Base-by-base conservation (phyloP, 2,329 filamentous ascomycete genomes). In the Chrysoporthe puriensis region DNA sequence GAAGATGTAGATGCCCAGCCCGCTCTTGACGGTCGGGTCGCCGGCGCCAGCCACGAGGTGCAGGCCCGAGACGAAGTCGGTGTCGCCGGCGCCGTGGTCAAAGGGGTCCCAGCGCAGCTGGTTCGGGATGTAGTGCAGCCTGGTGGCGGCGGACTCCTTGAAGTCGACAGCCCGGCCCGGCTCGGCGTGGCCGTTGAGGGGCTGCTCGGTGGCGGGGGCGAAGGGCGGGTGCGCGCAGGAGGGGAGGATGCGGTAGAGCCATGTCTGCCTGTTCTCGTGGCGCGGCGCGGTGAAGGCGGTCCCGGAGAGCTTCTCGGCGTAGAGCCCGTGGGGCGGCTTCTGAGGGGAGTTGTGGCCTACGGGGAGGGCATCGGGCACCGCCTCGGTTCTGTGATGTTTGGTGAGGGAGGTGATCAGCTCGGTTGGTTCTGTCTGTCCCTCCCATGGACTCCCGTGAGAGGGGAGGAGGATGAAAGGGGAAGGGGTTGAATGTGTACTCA, bases 91-190 rank as follows among this genome's bases (percentile, higher is more conserved):
- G 70, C 92, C 88, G 61, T 92, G 80, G 73, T 93, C 89, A 75
- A 93, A 93, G 2, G 83, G 90, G 72, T 91, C 89, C 92, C 92
- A 96, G 72, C 91, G 87, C 42, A 95, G 83, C 78, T 95, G 91
- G 75, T 94, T 94, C 4, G 92, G 92, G 62, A 94, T 90, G 73
- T 92, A 89, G 73, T 91, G 88, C 72, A 93, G 84, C 74, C 86
- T 86, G 14, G 66, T 62, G 9, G 69, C 69, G 9, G 69, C 63
- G 13, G 66, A 64, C 56, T 66, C 67, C 54, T 62, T 76, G 71
- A 70, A 66, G 40, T 69, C 71, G 21, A 71, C 73, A 60, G 74
- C 73, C 16, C 71, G 70, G 42, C 73, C 74, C 11, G 62, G 50
- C 21, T 64, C 64, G 43, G 60, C 72, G 32, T 68, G 68, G 40